These are phyloP conservation scores for Schizosaccharomyces japonicus DNA, from an alignment of 805 yeast species.

Conservation along the genomic window DNA sequence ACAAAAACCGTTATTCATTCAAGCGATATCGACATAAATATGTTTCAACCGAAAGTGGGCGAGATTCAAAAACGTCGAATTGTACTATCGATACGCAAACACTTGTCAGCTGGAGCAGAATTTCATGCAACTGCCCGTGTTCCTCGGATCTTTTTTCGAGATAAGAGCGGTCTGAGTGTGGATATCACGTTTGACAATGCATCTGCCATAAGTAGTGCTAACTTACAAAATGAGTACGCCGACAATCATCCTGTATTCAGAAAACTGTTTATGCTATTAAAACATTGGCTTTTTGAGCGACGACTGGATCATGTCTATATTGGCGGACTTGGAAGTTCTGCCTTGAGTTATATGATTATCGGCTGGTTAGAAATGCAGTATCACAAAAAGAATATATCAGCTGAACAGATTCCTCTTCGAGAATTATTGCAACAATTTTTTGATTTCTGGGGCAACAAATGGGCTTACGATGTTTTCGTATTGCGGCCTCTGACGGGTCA, in stretches of 20 bases:
- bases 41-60: neutral
- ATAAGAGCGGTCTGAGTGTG: neutral
- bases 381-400: neutral
- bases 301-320: neutral
- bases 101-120: neutral
- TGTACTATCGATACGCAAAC: neutral
- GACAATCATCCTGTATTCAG: neutral
- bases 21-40: neutral
- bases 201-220: neutral
- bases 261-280: neutral
- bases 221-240: neutral
- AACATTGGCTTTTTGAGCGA: neutral
- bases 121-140: neutral
- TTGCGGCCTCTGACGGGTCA: neutral
- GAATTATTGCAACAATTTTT: neutral
- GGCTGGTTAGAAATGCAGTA: constrained; percentile 1
- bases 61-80: neutral
- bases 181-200: neutral
- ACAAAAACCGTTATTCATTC: neutral
- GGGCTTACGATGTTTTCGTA: neutral
- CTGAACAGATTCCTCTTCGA: neutral
- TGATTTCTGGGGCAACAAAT: neutral
- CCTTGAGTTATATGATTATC: neutral
- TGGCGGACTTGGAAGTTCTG: neutral
- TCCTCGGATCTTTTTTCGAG: neutral